These are phyloP conservation scores for Mangifera indica DNA, from an alignment of 345 rosid genomes.

Conservation along the genomic window DNA sequence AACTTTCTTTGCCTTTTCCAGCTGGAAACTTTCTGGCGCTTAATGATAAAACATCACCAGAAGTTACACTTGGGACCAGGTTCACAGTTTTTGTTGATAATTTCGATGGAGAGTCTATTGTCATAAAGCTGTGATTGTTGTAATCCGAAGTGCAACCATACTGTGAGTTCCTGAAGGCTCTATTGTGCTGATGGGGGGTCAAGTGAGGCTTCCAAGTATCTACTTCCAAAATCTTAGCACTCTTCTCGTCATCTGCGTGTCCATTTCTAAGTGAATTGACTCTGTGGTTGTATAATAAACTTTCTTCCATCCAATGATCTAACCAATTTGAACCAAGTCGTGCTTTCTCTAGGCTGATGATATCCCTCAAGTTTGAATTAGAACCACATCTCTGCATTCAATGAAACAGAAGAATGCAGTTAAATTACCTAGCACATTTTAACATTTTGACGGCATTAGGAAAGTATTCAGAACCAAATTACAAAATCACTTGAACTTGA, in stretches of 20 bases:
- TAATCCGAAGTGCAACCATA: slow-evolving; percentile 29
- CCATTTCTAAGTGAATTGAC: slow-evolving; percentile 27
- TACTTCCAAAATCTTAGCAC: slow-evolving; percentile 86
- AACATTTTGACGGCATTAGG: neutral
- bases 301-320: slow-evolving; percentile 81
- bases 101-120: slow-evolving; percentile 50
- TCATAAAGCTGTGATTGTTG: slow-evolving; percentile 37
- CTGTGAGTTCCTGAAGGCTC: slow-evolving; percentile 27
- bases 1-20: slow-evolving; percentile 31
- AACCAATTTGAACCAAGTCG: slow-evolving; percentile 57
- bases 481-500: neutral
- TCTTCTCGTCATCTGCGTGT: slow-evolving; percentile 48
- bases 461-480: neutral
- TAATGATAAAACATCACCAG: slow-evolving; percentile 42
- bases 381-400: slow-evolving; percentile 54
- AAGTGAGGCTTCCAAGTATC: slow-evolving; percentile 92
- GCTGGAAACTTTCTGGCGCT: slow-evolving; percentile 35
- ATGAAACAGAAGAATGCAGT: slow-evolving; percentile 1
- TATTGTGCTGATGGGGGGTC: slow-evolving; percentile 30
- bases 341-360: slow-evolving; percentile 33
- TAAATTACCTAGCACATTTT: neutral
- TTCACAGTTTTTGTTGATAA: slow-evolving; percentile 33
- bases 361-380: slow-evolving; percentile 41
- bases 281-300: slow-evolving; percentile 36
- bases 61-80: slow-evolving; percentile 37